Base-by-base conservation (phyloP, 345 rosid genomes). In the Psidium friedrichsthalianum region DNA sequence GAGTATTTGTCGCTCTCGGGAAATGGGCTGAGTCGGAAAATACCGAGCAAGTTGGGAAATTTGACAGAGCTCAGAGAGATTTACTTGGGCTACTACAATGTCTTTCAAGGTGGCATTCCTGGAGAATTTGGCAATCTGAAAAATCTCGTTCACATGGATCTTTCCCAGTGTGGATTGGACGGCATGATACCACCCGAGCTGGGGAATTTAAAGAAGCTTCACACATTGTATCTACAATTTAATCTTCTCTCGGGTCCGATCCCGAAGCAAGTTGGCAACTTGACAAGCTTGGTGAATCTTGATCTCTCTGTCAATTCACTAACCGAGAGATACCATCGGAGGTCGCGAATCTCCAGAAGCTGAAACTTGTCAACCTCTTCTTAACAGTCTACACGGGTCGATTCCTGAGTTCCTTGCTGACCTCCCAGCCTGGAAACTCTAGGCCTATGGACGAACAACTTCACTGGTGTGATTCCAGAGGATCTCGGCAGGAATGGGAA, bases 291-390 rank as follows among this genome's bases (percentile, higher is more conserved):
- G 85, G 88, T 89, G 76, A 86, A 89, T 44, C 93, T 94, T 40
- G 97, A 94, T 88, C 92, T 94, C 86, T 94, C 97, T 83, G 85
- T 87, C 88, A 94, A 94, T 89, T 90, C 54, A 12, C 90, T 94
- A 56, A 90, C 92, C 0, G 95, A 58, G 93, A 90, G 83, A 92
- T 94, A 83, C 97, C 97, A 5, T 10, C 56, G 0, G 91, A 91
- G 86, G 91, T 94, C 55, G 47, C 86, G 3, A 88, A 89, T 54
- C 93, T 94, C 61, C 89, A 64, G 58, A 86, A 85, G 69, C 94
- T 94, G 83, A 89, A 61, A 85, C 91, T 94, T 13, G 82, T 92
- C 83, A 91, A 93, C 84, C 91, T 94, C 36, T 93, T 94, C 88
- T 89, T 92, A 76, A 94, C 89, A 91, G 87, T 82, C 81, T 94